Evolutionary conservation across 2,329 filamentous ascomycete genomes (phyloP).

Genomic region (Trichoderma semiorbis): DNA sequence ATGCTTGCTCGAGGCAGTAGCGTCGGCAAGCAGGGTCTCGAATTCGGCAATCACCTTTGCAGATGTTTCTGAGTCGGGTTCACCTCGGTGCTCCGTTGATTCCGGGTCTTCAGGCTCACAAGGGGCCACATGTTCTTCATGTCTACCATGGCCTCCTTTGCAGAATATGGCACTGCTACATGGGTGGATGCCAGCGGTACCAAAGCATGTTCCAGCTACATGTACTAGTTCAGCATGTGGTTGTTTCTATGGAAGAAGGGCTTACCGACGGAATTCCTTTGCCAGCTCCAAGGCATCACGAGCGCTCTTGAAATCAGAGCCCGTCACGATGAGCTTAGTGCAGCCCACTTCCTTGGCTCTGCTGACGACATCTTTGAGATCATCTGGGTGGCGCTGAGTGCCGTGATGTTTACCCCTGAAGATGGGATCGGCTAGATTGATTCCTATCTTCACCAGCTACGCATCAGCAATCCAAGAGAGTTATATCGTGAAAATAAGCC

Average conservation of each 20-base stretch:
- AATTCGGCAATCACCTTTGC: constrained; percentile 56
- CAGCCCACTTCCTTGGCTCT: constrained; percentile 77
- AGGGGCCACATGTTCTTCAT: constrained; percentile 37
- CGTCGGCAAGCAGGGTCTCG: constrained; percentile 58
- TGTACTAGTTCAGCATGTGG: constrained; percentile 8
- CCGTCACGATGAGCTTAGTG: constrained; percentile 87
- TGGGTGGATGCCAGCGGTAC: constrained; percentile 90
- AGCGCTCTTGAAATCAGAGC: constrained; percentile 79
- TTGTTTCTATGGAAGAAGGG: neutral
- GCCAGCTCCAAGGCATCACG: constrained; percentile 71
- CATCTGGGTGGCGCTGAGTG: constrained; percentile 68
- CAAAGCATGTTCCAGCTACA: constrained; percentile 75
- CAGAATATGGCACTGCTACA: constrained; percentile 78
- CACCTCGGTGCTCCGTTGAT: constrained; percentile 48
- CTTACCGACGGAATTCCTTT: constrained; percentile 63
- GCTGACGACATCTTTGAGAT: constrained; percentile 72
- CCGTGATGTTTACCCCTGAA: constrained; percentile 83
- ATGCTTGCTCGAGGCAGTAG: constrained; percentile 43
- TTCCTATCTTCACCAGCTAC: constrained; percentile 64
- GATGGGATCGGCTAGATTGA: constrained; percentile 92
- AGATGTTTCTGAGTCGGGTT: constrained; percentile 44
- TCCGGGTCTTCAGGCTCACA: constrained; percentile 52
- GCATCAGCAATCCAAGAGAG: neutral
- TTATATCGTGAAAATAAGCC: neutral
- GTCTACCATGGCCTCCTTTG: constrained; percentile 44